Evolutionary conservation across 1,284 basidiomycete species (phyloP), one percentile per base, ranked within the genome.

Genomic region (Wolfiporia cocos): DNA sequence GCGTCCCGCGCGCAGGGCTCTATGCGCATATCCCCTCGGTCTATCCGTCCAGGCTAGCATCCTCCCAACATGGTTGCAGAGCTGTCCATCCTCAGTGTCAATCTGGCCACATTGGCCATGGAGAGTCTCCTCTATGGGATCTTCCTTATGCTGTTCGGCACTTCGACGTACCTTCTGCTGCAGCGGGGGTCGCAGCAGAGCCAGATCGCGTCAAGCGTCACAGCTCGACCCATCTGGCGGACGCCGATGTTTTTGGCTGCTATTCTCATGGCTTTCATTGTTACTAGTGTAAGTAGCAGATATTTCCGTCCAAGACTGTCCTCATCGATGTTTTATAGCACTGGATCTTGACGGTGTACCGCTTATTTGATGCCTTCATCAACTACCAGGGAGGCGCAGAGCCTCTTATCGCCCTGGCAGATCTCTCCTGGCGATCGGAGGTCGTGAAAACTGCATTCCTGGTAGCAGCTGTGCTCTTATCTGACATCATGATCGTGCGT

Each of bases 91-190:
- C 19, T 41, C 26, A 17, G 21, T 9, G 40, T 41, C 24, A 41
- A 41, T 26, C 40, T 41, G 11, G 40, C 40, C 18, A 35, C 40
- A 18, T 32, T 41, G 7, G 14, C 17, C 32, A 17, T 41, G 2
- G 40, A 41, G 34, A 41, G 40, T 26, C 36, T 34, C 32, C 26
- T 41, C 17, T 41, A 41, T 22, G 40, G 40, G 33, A 41, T 41
- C 17, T 35, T 41, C 34, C 19, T 23, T 18, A 18, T 41, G 24
- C 19, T 41, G 3, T 41, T 41, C 24, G 40, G 32, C 18, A 22
- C 34, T 4, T 41, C 40, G 24, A 35, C 34, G 9, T 41, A 41
- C 23, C 40, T 41, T n/a, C 24, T 41, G 5, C 4, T 41, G 12
- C 33, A 19, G 5, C 32, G 34, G 6, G 23, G 24, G 15, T 24